These are phyloP conservation scores for Canariomyces notabilis DNA, from an alignment of 2,329 filamentous ascomycete species.

Conservation along the genomic window DNA sequence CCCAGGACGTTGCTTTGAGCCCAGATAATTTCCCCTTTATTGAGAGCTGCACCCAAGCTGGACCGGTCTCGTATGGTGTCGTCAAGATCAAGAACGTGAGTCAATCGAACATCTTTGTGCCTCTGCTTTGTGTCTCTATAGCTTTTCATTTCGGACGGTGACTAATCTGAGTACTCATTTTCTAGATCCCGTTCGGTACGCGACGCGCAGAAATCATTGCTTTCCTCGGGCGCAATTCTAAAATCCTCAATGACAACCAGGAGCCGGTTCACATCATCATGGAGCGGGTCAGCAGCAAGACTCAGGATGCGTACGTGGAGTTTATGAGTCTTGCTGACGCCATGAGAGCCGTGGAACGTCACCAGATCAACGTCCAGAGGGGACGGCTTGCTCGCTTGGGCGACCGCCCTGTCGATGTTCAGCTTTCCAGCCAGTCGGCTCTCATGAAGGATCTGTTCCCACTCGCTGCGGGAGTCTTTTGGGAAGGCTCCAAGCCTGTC, in stretches of 20 bases:
- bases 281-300: conserved; percentile 59
- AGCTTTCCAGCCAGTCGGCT: conserved; percentile 49
- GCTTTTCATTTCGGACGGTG: neutral
- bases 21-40: conserved; percentile 43
- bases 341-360: conserved; percentile 46
- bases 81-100: conserved; percentile 48
- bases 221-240: conserved; percentile 54
- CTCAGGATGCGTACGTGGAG: conserved; percentile 57
- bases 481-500: conserved; percentile 44
- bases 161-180: neutral
- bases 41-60: conserved; percentile 32
- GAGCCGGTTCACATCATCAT: conserved; percentile 60
- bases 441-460: conserved; percentile 62
- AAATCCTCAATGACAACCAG: conserved; percentile 47
- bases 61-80: conserved; percentile 37
- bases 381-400: conserved; percentile 47
- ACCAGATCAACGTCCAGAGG: conserved; percentile 31
- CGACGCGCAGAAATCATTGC: conserved; percentile 52
- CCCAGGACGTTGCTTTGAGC: conserved; percentile 32
- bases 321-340: conserved; percentile 51
- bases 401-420: conserved; percentile 52
- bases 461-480: conserved; percentile 49
- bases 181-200: conserved; percentile 52
- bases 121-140: too few relatives aligned
- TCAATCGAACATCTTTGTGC: conserved; percentile 2